Base-by-base conservation (phyloP, 768 basidiomycete genomes). In the Coprinopsis marcescibilis region DNA sequence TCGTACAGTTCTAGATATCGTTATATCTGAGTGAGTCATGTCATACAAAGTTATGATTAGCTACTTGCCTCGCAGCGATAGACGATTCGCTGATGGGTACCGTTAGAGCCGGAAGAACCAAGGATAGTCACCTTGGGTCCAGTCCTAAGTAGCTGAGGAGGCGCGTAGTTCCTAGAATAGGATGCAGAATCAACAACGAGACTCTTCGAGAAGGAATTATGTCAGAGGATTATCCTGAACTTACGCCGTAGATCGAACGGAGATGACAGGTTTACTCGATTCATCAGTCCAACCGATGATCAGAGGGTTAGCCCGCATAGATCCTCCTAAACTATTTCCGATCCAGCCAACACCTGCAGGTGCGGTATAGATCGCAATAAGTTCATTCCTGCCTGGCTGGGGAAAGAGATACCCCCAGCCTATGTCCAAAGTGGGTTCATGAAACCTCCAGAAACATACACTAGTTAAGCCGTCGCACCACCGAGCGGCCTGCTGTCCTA, bases 21-120 rank as follows among this genome's bases (percentile, higher is more conserved):
- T 7, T 10, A 19, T 11, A 19, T 10, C 7, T 37, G 35, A 37
- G 17, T 7, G 8, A 19, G n/a, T 37, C 35, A 7, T 11, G 10
- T 32, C 35, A 11, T 37, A 37, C 11, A 37, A 10, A 7, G 10
- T 10, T 10, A 10, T 11, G 20, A 20, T 35, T 3, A n/a, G 19
- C 36, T 6, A 29, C 46, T 10, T 23, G 41, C 46, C 35, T 48
- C 38, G 26, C 51, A 52, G 13, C 46, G 47, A 34, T 43, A 49
- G 30, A 45, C 33, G 30, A 52, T 52, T 4, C 46, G 41, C 25
- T 52, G 51, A 32, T 52, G 43, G 19, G 51, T 49, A n/a, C 36
- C 47, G 23, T 49, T 45, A 2, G 30, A 19, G 17, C 46, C 51
- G 21, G 51, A 52, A 20, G 41, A 27, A 15, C 46, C 43, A 2